phyloP scores from a whole-genome alignment of 345 rosid genomes.

The Acer negundo region DNA sequence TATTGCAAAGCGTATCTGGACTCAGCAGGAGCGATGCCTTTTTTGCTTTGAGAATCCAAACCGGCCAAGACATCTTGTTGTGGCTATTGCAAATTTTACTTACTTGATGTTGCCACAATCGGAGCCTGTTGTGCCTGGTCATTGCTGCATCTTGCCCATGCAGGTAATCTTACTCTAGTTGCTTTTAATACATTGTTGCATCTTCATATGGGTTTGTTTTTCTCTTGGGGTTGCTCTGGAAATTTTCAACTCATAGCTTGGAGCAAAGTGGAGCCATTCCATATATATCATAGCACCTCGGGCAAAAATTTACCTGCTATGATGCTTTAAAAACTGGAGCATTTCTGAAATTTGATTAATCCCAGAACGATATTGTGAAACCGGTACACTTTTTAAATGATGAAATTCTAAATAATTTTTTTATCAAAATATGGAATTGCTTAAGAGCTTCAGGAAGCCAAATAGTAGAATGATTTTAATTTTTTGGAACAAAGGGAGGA shows the following conservation, averaged over 20 bases:
- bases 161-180: constrained; percentile 49
- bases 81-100: constrained; percentile 87
- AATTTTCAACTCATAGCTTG: background rate
- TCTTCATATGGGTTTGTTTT: background rate
- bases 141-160: constrained; percentile 85
- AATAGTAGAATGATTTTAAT: background rate
- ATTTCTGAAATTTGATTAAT: background rate
- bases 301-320: background rate
- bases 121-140: constrained; percentile 82
- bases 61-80: constrained; percentile 80
- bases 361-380: background rate
- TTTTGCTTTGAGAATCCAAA: constrained; percentile 94
- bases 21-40: constrained; percentile 93
- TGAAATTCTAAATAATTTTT: background rate
- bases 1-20: constrained; percentile 57
- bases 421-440: background rate
- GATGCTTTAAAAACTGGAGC: background rate
- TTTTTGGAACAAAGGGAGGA: background rate
- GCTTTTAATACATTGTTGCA: background rate
- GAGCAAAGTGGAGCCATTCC: constrained; percentile 11
- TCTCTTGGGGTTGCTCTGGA: background rate
- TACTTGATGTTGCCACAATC: constrained; percentile 84
- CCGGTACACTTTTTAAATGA: background rate
- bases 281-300: background rate
- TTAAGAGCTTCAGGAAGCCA: background rate